Conservation (phyloP, 306 rosid species). For the Pueraria montana region DNA sequence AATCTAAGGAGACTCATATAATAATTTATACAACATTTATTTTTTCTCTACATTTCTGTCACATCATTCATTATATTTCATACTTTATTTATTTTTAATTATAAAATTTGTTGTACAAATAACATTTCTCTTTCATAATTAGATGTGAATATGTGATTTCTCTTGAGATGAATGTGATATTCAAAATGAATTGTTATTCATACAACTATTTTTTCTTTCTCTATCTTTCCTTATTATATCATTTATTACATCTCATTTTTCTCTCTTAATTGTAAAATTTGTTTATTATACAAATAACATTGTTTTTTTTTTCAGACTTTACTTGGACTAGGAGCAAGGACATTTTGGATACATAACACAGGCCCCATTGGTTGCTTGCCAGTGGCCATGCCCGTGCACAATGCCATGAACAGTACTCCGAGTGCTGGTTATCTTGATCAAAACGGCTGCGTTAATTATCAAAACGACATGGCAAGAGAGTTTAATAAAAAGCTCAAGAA, state of each 20-base stretch:
- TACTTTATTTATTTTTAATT: no score
- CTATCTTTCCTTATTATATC: neutral
- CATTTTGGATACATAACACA: conserved; percentile 90
- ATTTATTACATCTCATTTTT: neutral
- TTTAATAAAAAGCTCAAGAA: conserved; percentile 68
- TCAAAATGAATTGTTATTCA: no score
- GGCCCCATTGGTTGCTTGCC: conserved; percentile 87
- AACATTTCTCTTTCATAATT: no score
- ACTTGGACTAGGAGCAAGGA: conserved; percentile 65
- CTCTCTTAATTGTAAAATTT: neutral
- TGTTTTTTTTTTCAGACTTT: conserved; percentile 52
- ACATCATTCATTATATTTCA: no score
- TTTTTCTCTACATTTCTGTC: neutral
- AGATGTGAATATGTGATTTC: no score
- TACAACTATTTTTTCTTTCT: no score
- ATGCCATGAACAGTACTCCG: conserved; percentile 33
- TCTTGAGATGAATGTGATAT: no score
- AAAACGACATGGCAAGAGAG: conserved; percentile 71
- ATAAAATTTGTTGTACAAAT: no score
- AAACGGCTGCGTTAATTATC: conserved; percentile 66
- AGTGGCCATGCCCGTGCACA: conserved; percentile 57
- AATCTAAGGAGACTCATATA: neutral
- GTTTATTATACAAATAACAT: neutral
- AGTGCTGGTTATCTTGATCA: conserved; percentile 56
- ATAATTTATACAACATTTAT: no score